Evolutionary conservation across 1,284 basidiomycete species (phyloP), one percentile per base, ranked within the genome.

Genomic region (Fomitopsis palustris): DNA sequence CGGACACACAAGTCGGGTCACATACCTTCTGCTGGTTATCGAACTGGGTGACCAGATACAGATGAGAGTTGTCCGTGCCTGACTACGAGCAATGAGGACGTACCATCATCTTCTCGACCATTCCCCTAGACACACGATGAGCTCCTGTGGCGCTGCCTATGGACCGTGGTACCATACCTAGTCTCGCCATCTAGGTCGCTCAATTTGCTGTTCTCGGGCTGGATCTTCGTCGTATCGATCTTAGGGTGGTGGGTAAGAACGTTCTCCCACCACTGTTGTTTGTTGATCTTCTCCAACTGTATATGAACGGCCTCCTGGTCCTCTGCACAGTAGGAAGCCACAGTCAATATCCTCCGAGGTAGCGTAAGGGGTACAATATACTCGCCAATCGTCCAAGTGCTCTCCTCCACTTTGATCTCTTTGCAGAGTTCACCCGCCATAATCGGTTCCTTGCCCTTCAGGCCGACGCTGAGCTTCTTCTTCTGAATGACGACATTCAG

Each of bases 51-150:
- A 45, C 45, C 51, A 56, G 21, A 56, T 56, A 31, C 53, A 47
- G 35, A 43, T 54, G 47, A 55, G 35, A 17, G 31, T 43, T 47
- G 47, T 21, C 35, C 49, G 25, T 8, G 42, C 9, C 3, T 3
- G 31, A 45, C 39, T 10, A 27, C 25, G 4, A 17, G 9, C 7
- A 39, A 8, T 12, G 55, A 51, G 45, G 41, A 71, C 90, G 67
- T 76, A 95, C 96, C 96, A 99, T 99, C 97, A 99, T 99, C 80
- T 99, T 99, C 77, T 99, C 97, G 0, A 99, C 97, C 93, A 99
- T 94, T 0, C 93, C 94, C 66, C 96, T 92, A 69, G 65, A 35
- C 65, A 47, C 7, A 47, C 56, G 45, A 37, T 61, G 10, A 53
- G 45, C 7, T 51, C 45, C 10, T 2, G 45, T 25, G 51, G 16